Base-by-base conservation (phyloP, 2,329 filamentous ascomycete genomes). In the Aurifilum marmelostoma region DNA sequence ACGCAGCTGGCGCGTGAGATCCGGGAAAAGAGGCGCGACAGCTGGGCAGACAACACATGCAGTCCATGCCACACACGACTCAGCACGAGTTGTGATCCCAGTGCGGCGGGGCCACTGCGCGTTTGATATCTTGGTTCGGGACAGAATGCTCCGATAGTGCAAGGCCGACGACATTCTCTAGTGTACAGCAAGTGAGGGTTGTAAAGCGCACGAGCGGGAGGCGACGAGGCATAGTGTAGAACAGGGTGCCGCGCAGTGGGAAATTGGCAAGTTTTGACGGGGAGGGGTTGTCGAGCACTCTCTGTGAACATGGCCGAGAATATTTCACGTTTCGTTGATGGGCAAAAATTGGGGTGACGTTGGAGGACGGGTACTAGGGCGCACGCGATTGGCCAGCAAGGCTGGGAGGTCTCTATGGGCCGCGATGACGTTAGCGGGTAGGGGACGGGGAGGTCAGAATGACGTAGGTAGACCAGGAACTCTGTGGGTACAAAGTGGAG, bases 341-440 rank as follows among this genome's bases (percentile, higher is more conserved):
- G 54, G 16, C 29, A 21, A 59, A 59, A 8, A 21, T 37, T 24
- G 62, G 47, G 63, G 54, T 63, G 63, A 54, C 34, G 27, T 43
- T 63, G 54, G 58, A 29, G 58, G 37, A 47, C 61, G 63, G 50
- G 41, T 43, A 21, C 2, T 8, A 6, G 5, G 16, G 6, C 37
- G 12, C 21, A 27, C 14, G 24, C 66, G 67, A 69, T 69, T 67
- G 67, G 67, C 32, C 37, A 11, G 4, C 52, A 56, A n/a, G 63
- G 47, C 21, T 58, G 56, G 56, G 34, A 18, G 63, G 52, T 62
- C 37, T 47, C 39, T 34, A 6, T 47, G 21, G 34, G 56, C 67
- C 63, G 66, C 66, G 67, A 69, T 65, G 67, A 69, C 67, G 66
- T 24, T 58, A 9, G 63, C 14, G 62, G 63, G 37, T 39, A 60